Conservation (phyloP, 345 rosid species). For the Cardamine resedifolia region DNA sequence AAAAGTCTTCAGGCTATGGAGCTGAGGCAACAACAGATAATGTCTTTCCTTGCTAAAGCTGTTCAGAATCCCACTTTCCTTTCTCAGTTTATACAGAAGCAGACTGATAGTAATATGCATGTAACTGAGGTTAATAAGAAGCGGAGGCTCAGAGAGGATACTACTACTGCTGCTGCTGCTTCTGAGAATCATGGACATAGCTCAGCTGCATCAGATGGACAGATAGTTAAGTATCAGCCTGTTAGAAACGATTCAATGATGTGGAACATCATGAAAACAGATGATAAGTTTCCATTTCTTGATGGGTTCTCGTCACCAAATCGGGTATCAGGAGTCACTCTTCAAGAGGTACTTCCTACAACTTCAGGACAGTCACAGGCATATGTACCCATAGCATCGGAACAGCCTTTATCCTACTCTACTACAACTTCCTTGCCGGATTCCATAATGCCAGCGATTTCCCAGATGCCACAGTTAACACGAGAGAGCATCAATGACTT, state of each 20-base stretch:
- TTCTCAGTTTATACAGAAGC: constrained; percentile 54
- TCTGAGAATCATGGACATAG: constrained; percentile 24
- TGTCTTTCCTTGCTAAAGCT: constrained; percentile 57
- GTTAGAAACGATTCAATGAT: constrained; percentile 43
- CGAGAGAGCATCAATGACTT: constrained; percentile 16
- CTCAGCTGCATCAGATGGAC: constrained; percentile 44
- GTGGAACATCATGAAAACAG: constrained; percentile 48
- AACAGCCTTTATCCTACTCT: constrained; percentile 2
- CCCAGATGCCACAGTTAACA: constrained; percentile 1
- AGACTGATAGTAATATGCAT: constrained; percentile 42
- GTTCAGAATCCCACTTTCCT: constrained; percentile 53
- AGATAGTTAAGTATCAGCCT: constrained; percentile 57
- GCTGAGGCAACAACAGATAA: constrained; percentile 58
- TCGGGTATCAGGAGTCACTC: constrained; percentile 16
- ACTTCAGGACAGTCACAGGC: constrained; percentile 26
- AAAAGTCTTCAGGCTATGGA: constrained; percentile 59
- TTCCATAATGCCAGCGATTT: neutral
- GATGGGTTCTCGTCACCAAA: constrained; percentile 23
- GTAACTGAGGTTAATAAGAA: constrained; percentile 53
- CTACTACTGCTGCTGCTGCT: neutral
- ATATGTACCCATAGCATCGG: neutral
- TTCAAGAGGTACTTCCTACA: constrained; percentile 29
- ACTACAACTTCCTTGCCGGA: constrained; percentile 10
- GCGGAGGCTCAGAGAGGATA: constrained; percentile 48
- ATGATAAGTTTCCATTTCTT: constrained; percentile 17